Evolutionary conservation across 176 grass and related monocot genomes (phyloP).

Genomic region (Olyra latifolia): DNA sequence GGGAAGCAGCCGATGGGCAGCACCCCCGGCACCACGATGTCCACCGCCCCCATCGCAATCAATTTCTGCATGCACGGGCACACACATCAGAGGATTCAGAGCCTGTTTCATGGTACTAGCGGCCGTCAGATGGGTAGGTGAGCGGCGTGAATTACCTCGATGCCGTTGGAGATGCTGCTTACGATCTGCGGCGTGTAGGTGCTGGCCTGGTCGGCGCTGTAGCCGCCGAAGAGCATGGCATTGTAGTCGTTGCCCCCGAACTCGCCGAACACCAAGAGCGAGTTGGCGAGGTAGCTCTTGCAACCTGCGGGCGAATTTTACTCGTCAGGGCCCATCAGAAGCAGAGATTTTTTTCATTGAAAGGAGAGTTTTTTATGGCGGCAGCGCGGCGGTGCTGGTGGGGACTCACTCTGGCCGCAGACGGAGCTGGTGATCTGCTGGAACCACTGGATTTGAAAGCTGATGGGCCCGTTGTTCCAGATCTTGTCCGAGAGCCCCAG

Average conservation of each 20-base stretch:
- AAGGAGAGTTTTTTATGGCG: neutral
- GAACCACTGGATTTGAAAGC: conserved; percentile 69
- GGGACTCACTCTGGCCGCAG: conserved; percentile 42
- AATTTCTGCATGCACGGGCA: no score
- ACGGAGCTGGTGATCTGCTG: conserved; percentile 45
- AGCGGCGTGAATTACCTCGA: conserved; percentile 27
- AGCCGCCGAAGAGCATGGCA: conserved; percentile 59
- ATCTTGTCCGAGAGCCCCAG: conserved; percentile 54
- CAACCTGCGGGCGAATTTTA: conserved; percentile 23
- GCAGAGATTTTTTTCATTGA: neutral
- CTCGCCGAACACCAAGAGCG: conserved; percentile 63
- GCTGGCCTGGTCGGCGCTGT: conserved; percentile 45
- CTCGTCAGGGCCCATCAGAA: neutral
- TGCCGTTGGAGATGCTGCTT: conserved; percentile 29
- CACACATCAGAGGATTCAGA: no score
- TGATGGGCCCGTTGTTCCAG: conserved; percentile 75
- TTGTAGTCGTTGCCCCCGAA: conserved; percentile 80
- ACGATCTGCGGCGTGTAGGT: conserved; percentile 55
- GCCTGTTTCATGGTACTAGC: no score
- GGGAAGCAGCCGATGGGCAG: conserved; percentile 77
- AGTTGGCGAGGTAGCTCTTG: conserved; percentile 43
- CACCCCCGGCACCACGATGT: conserved; percentile 54
- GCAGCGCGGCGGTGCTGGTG: neutral
- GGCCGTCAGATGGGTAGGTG: neutral
- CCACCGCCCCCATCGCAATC: conserved; percentile 52